Conservation (phyloP, 2,329 filamentous ascomycete species). For the Zasmidium angulare region DNA sequence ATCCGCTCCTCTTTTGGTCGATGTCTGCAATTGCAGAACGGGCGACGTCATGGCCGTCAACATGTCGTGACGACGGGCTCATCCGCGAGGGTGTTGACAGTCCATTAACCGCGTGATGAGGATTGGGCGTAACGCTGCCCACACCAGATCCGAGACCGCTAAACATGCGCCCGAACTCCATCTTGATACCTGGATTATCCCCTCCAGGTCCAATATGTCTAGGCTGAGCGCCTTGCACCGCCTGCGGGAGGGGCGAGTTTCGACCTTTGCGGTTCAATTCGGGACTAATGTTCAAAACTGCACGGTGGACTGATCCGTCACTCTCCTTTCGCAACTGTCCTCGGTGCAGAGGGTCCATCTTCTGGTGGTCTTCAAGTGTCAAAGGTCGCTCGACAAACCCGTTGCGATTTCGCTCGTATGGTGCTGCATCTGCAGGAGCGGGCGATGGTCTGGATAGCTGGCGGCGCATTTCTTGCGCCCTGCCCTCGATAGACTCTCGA, state of each 20-base stretch:
- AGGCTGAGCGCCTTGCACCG: conserved; percentile 86
- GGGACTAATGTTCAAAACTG: conserved; percentile 67
- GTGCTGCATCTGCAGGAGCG: conserved; percentile 21
- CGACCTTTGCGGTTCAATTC: conserved; percentile 81
- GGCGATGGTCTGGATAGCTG: conserved; percentile 31
- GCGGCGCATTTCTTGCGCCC: conserved; percentile 27
- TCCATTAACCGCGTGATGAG: conserved; percentile 49
- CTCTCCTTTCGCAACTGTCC: conserved; percentile 45
- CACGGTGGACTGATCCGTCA: conserved; percentile 50
- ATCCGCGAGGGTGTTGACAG: conserved; percentile 53
- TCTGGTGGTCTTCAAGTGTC: conserved; percentile 36
- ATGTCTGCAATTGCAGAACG: conserved; percentile 32
- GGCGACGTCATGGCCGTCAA: conserved; percentile 29
- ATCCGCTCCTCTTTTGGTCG: conserved; percentile 41
- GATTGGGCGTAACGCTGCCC: conserved; percentile 52
- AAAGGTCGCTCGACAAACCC: conserved; percentile 40
- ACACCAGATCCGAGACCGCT: conserved; percentile 80
- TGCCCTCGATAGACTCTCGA: conserved; percentile 33
- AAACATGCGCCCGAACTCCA: conserved; percentile 92
- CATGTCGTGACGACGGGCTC: conserved; percentile 31
- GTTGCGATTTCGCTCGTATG: conserved; percentile 24
- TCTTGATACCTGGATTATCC: conserved; percentile 82
- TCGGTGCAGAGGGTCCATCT: conserved; percentile 51
- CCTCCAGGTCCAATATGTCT: conserved; percentile 75
- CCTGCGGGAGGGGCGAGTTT: conserved; percentile 84